These are phyloP conservation scores for Fonsecaea pedrosoi DNA, from an alignment of 2,329 filamentous ascomycete species.

Conservation along the genomic window DNA sequence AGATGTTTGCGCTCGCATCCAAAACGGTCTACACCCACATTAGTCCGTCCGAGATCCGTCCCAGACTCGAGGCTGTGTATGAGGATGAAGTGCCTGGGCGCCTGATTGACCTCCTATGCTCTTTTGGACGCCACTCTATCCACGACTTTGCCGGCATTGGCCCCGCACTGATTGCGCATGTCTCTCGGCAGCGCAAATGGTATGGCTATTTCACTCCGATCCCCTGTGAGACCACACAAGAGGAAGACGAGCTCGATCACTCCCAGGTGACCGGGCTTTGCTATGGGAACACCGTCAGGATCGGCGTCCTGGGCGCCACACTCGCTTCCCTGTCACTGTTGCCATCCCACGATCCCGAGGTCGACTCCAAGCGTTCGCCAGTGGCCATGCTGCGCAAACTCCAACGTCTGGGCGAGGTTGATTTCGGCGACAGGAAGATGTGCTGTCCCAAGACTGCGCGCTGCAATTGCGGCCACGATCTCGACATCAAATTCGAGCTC, in stretches of 20 bases:
- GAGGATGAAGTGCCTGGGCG: neutral
- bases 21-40: neutral
- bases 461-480: neutral
- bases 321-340: neutral
- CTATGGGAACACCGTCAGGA: neutral
- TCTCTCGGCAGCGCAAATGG: neutral
- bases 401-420: neutral
- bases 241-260: neutral
- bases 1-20: neutral
- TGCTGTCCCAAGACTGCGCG: neutral
- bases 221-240: neutral
- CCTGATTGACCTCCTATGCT: neutral
- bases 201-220: neutral
- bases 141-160: neutral
- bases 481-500: neutral
- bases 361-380: neutral
- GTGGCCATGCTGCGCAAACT: neutral
- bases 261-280: neutral
- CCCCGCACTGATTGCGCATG: neutral
- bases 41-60: neutral
- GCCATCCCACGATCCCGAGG: neutral
- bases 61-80: neutral
- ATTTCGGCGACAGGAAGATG: neutral
- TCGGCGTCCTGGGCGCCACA: neutral
- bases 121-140: neutral